phyloP scores from a whole-genome alignment of 192 early-diverging fungal species.

The Coemansia sp. region DNA sequence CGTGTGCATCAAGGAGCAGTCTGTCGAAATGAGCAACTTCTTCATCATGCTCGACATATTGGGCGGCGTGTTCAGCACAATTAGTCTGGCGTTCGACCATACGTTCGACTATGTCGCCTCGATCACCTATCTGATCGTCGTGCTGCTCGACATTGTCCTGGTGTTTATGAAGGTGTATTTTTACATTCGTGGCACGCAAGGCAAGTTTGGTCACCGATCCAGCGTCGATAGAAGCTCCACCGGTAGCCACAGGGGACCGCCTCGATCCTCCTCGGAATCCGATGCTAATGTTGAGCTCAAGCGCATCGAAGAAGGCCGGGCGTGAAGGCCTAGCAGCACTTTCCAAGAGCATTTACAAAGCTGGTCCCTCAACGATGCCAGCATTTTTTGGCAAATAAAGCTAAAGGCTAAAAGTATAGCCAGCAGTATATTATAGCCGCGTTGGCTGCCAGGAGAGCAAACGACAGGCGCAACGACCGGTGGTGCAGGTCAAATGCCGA shows the following conservation, averaged over 20 bases:
- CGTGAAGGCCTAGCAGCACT: no score
- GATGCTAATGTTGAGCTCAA: neutral
- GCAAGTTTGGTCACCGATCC: no score
- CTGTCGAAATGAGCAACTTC: conserved; percentile 49
- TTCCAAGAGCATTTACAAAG: no score
- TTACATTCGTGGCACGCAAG: conserved; percentile 24
- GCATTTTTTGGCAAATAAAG: neutral
- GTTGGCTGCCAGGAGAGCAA: conserved; percentile 22
- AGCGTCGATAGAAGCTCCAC: no score
- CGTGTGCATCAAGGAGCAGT: conserved; percentile 43
- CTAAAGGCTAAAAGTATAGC: neutral
- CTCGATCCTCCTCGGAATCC: neutral
- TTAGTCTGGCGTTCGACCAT: conserved; percentile 46
- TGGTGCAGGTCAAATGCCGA: conserved; percentile 39
- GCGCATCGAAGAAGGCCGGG: neutral
- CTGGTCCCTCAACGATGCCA: no score
- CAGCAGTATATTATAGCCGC: neutral
- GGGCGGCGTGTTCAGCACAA: conserved; percentile 45
- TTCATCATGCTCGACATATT: conserved; percentile 39
- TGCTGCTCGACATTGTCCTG: conserved; percentile 40
- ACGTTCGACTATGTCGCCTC: conserved; percentile 50
- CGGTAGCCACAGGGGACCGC: no score
- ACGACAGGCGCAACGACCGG: conserved; percentile 16
- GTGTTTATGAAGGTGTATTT: conserved; percentile 44
- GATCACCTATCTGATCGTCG: conserved; percentile 45